Evolutionary conservation across 495 filamentous ascomycete genomes (phyloP), one percentile per base, ranked within the genome.

Genomic region (Talaromyces stipitatus): DNA sequence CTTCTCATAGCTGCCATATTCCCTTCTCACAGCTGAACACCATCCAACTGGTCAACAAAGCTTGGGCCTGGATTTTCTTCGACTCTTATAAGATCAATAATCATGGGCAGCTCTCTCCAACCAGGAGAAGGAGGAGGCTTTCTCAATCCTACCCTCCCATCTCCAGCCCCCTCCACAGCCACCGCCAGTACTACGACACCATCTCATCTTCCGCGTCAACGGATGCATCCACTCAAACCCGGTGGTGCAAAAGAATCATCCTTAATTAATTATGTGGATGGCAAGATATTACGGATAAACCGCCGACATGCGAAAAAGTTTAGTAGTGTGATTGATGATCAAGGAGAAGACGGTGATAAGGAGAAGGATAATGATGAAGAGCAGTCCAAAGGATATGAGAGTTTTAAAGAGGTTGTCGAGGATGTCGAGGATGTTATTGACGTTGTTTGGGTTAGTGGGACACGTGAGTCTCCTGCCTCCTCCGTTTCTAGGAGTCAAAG

Each of bases 381-480:
- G n/a, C 74, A 79, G 2, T 79, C 81, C 4, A 69, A 73, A 16
- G 86, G 86, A 0, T 96, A 94, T 67, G 78, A 78, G 51, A 82
- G 68, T 58, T 86, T 94, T 67, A 72, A 66, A 14, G 85, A 92
- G 55, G 72, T 89, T 5, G 86, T 78, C 12, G 79, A 72, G 47
- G 89, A 95, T 64, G 67, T 95, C 1, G 86, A 90, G 38, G 72
- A 70, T 6, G 58, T 92, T 14, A 71, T 92, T 14, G 85, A 92
- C 70, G 80, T 92, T 10, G 68, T 95, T 7, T 96, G 91, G 91
- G 75, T 86, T 23, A 87, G 82, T 41, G 88, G 88, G 2, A 94
- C 90, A 9, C 89, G 90, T 94, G 77, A 59, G 89, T 64, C 14
- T 32, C 50, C 54, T 50, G 45, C 24, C 24, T 28, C 22, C 52